These are phyloP conservation scores for Lodderomyces jiufengensis DNA, from an alignment of 1,139 yeast genomes.

Conservation along the genomic window DNA sequence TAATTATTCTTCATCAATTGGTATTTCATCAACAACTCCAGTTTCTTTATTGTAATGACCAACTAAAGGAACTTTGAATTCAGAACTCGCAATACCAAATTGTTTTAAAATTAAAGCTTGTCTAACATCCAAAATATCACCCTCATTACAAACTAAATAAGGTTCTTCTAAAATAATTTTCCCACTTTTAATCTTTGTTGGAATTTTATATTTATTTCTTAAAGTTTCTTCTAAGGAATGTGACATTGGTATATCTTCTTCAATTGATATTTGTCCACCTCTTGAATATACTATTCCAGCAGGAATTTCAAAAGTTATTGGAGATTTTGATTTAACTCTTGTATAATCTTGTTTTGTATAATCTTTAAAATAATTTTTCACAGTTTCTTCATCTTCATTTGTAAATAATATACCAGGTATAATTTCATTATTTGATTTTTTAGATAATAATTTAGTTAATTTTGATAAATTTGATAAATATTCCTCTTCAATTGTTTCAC, in stretches of 20 bases:
- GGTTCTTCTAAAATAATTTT: constrained; percentile 76
- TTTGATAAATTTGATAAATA: constrained; percentile 79
- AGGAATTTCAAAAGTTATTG: constrained; percentile 80
- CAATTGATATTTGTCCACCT: constrained; percentile 87
- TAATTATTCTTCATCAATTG: neutral
- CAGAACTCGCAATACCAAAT: constrained; percentile 92
- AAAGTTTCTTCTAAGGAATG: constrained; percentile 92
- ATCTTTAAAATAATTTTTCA: constrained; percentile 75
- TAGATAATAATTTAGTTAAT: constrained; percentile 46
- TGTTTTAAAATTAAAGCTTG: constrained; percentile 91
- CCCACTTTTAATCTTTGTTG: constrained; percentile 87
- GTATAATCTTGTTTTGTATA: constrained; percentile 81
- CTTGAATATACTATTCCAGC: constrained; percentile 89
- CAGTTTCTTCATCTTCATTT: constrained; percentile 78
- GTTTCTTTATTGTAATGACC: constrained; percentile 59
- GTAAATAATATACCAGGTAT: constrained; percentile 87
- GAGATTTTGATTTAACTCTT: constrained; percentile 82
- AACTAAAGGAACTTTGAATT: constrained; percentile 74
- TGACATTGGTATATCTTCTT: constrained; percentile 95
- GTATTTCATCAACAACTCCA: neutral
- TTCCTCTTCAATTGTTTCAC: constrained; percentile 83
- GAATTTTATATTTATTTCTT: constrained; percentile 84
- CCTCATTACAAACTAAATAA: constrained; percentile 74
- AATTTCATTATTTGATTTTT: constrained; percentile 35
- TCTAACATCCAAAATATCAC: constrained; percentile 79